phyloP scores from a whole-genome alignment of 805 yeast species.

The Ogataea neopini region DNA sequence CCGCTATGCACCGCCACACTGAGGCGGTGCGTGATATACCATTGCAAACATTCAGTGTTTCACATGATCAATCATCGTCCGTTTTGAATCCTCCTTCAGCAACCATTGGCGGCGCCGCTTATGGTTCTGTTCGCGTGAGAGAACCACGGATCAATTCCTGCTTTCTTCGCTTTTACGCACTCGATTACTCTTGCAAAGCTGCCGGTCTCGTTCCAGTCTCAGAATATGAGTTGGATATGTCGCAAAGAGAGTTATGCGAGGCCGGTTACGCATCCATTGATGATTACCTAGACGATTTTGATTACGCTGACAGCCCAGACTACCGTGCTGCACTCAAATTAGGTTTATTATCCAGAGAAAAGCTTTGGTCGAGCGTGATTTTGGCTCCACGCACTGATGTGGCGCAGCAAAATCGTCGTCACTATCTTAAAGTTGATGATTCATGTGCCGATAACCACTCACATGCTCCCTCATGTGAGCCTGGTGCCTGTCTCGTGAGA shows the following conservation, averaged over 20 bases:
- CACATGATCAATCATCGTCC: slow-evolving; percentile 3
- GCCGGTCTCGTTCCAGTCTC: slow-evolving; percentile 35
- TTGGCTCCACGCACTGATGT: slow-evolving; percentile 51
- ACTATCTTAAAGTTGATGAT: slow-evolving; percentile 11
- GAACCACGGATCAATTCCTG: slow-evolving; percentile 53
- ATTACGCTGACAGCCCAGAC: slow-evolving; percentile 13
- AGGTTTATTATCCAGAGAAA: slow-evolving; percentile 46
- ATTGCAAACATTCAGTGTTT: slow-evolving; percentile 16
- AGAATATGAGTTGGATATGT: slow-evolving; percentile 37
- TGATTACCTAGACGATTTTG: slow-evolving; percentile 30
- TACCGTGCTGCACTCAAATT: slow-evolving; percentile 30
- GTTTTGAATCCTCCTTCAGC: not conserved
- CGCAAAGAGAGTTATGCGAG: slow-evolving; percentile 29
- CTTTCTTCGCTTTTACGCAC: slow-evolving; percentile 51
- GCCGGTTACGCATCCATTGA: slow-evolving; percentile 24
- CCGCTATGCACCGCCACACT: slow-evolving; percentile 2
- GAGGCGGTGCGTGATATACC: slow-evolving; percentile 9
- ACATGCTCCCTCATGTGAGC: slow-evolving; percentile 9
- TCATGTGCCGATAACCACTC: not conserved
- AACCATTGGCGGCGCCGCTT: not conserved
- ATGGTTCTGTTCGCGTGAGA: slow-evolving; percentile 23
- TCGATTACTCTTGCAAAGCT: slow-evolving; percentile 45
- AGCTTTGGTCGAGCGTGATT: slow-evolving; percentile 54
- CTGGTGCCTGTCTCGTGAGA: slow-evolving; percentile 22
- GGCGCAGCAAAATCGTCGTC: slow-evolving; percentile 7